Percentiles rank a stretch among this genome's conserved stretches.
Conservation (phyloP, 2,329 filamentous ascomycete species). For the Penicillium sp. region DNA sequence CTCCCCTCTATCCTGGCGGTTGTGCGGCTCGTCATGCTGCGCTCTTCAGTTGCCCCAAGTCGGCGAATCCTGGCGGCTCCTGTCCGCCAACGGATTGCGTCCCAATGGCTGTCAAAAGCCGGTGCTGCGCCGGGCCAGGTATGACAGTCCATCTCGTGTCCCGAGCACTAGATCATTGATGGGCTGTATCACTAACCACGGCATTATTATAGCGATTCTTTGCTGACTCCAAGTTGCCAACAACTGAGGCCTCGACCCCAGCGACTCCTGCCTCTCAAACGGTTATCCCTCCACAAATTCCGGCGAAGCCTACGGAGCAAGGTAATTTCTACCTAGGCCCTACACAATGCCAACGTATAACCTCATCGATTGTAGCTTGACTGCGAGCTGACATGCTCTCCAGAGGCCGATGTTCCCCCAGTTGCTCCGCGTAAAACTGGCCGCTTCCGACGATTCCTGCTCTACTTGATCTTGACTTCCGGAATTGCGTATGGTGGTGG, state of each 20-base stretch:
- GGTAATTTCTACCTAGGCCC: constrained; percentile 18
- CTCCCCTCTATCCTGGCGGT: constrained; percentile 25
- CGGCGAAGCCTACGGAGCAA: constrained; percentile 39
- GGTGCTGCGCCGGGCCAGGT: constrained; percentile 39
- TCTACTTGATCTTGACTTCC: constrained; percentile 70
- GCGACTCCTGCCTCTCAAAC: constrained; percentile 41
- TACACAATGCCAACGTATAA: constrained; percentile 5
- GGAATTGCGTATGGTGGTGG: constrained; percentile 77
- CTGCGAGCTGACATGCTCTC: constrained; percentile 29
- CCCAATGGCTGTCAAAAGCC: constrained; percentile 42
- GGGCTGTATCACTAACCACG: constrained; percentile 20
- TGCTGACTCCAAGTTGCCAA: constrained; percentile 43
- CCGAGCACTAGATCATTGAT: neutral
- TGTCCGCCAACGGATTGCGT: constrained; percentile 30
- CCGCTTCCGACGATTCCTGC: constrained; percentile 68
- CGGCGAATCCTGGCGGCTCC: constrained; percentile 39
- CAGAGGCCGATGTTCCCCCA: constrained; percentile 34
- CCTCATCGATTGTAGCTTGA: neutral
- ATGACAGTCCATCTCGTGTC: constrained; percentile 18
- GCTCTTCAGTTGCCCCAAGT: constrained; percentile 47
- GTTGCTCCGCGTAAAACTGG: constrained; percentile 59
- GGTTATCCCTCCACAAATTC: constrained; percentile 46
- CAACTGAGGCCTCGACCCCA: constrained; percentile 37
- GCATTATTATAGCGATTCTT: constrained; percentile 42
- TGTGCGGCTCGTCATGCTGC: constrained; percentile 51